phyloP scores from a whole-genome alignment of 2,329 filamentous ascomycete genomes.

The Bretziella fagacearum region DNA sequence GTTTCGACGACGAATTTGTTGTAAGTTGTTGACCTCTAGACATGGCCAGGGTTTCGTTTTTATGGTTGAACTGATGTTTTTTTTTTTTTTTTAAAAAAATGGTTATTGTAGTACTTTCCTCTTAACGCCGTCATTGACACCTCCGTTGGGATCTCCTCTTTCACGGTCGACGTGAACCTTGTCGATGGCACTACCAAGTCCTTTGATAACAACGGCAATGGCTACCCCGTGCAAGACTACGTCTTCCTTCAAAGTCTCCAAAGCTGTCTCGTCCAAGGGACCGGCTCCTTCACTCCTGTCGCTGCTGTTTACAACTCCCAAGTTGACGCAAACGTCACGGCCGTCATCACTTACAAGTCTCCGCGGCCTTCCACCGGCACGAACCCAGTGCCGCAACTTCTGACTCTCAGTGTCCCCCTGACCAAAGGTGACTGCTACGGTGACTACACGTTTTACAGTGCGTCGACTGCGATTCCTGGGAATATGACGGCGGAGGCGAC shows the following conservation, averaged over 20 bases:
- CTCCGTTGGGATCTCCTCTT: slow-evolving; percentile 43
- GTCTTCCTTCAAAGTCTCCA: slow-evolving; percentile 38
- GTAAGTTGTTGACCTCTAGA: slow-evolving; percentile 7
- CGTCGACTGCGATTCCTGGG: slow-evolving; percentile 28
- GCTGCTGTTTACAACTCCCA: slow-evolving; percentile 35
- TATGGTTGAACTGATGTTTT: not conserved
- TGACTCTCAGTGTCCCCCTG: slow-evolving; percentile 25
- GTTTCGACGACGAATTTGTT: slow-evolving; percentile 44
- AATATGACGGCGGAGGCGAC: slow-evolving; percentile 28
- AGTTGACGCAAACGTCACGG: slow-evolving; percentile 24
- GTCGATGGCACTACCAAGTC: slow-evolving; percentile 28
- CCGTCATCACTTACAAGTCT: slow-evolving; percentile 28
- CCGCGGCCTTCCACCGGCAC: slow-evolving; percentile 22
- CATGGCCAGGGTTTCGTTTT: no score
- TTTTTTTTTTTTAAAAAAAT: not conserved
- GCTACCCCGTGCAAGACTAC: slow-evolving; percentile 37
- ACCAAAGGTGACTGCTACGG: slow-evolving; percentile 29
- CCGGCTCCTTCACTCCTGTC: slow-evolving; percentile 28
- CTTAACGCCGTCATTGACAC: slow-evolving; percentile 34
- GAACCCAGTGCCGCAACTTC: slow-evolving; percentile 26
- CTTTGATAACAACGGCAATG: slow-evolving; percentile 40
- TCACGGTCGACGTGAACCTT: slow-evolving; percentile 35
- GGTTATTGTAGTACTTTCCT: slow-evolving; percentile 26
- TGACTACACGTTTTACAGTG: slow-evolving; percentile 31
- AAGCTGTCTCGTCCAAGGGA: slow-evolving; percentile 33